Conservation (phyloP, 2,329 filamentous ascomycete genomes). For the Capronia americana region DNA sequence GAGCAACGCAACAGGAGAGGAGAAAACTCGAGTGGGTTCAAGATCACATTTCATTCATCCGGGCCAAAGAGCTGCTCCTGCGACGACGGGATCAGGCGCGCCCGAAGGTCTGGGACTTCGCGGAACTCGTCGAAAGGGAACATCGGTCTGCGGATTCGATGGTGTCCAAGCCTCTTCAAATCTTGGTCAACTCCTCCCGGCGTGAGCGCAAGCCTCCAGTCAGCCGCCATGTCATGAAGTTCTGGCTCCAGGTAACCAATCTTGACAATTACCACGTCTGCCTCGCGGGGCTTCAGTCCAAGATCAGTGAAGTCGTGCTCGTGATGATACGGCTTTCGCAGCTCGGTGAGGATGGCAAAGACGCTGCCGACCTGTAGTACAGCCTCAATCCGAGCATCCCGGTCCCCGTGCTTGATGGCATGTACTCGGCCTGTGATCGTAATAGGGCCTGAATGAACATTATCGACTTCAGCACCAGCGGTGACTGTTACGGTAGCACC, state of each 20-base stretch:
- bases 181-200: slow-evolving; percentile 20
- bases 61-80: not conserved
- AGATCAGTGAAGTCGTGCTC: slow-evolving; percentile 20
- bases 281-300: slow-evolving; percentile 13
- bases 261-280: slow-evolving; percentile 15
- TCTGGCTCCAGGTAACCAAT: slow-evolving; percentile 18
- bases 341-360: slow-evolving; percentile 14
- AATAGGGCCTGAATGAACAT: slow-evolving; percentile 12
- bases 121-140: slow-evolving; percentile 14
- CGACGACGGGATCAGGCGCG: slow-evolving; percentile 11
- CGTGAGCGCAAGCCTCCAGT: slow-evolving; percentile 14
- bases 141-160: slow-evolving; percentile 16
- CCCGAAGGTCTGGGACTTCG: not conserved
- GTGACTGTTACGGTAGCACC: slow-evolving; percentile 16
- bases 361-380: slow-evolving; percentile 16
- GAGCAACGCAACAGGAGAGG: not conserved
- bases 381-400: slow-evolving; percentile 10
- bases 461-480: slow-evolving; percentile 8
- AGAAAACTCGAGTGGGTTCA: not conserved
- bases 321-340: slow-evolving; percentile 17
- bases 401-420: slow-evolving; percentile 13
- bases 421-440: slow-evolving; percentile 16
- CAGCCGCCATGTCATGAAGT: slow-evolving; percentile 19
- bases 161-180: slow-evolving; percentile 14
- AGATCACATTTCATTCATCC: not conserved